phyloP scores from a whole-genome alignment of 306 rosid species.

The Hippophae gyantsensis region DNA sequence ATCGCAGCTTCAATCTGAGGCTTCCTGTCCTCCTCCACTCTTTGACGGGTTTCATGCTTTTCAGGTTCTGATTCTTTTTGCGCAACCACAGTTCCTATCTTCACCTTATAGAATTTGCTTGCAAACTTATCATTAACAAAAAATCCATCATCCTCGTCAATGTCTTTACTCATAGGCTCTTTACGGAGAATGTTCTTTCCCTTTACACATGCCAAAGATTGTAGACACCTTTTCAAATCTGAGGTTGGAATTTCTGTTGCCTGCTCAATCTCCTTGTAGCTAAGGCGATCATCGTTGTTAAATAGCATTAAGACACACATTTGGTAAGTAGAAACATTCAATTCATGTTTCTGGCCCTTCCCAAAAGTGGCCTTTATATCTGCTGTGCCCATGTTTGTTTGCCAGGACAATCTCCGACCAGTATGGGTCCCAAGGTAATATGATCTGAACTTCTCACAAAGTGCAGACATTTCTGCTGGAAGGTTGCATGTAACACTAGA shows the following conservation, averaged over 20 bases:
- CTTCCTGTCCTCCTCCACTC: conserved; percentile 81
- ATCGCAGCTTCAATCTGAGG: conserved; percentile 79
- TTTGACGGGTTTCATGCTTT: conserved; percentile 70
- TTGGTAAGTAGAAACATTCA: conserved; percentile 76
- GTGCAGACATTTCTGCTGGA: conserved; percentile 60
- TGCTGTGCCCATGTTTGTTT: conserved; percentile 77
- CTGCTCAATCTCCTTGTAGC: conserved; percentile 71
- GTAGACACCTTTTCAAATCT: conserved; percentile 78
- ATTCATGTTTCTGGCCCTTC: conserved; percentile 70
- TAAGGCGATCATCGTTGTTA: conserved; percentile 55
- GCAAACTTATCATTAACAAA: conserved; percentile 63
- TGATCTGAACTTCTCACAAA: conserved; percentile 61
- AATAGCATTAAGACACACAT: conserved; percentile 88
- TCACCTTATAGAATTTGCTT: conserved; percentile 65
- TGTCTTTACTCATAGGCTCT: conserved; percentile 82
- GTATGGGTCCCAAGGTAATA: conserved; percentile 73
- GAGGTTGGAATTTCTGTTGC: conserved; percentile 61
- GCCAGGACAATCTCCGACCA: conserved; percentile 81
- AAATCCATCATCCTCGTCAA: conserved; percentile 60
- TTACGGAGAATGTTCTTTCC: conserved; percentile 74
- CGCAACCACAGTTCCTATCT: conserved; percentile 81
- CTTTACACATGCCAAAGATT: conserved; percentile 78
- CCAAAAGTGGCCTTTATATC: conserved; percentile 76
- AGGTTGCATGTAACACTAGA: conserved; percentile 62
- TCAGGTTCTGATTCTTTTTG: conserved; percentile 80